phyloP scores from a whole-genome alignment of 495 filamentous ascomycete genomes.

The Aspergillus biplanus region DNA sequence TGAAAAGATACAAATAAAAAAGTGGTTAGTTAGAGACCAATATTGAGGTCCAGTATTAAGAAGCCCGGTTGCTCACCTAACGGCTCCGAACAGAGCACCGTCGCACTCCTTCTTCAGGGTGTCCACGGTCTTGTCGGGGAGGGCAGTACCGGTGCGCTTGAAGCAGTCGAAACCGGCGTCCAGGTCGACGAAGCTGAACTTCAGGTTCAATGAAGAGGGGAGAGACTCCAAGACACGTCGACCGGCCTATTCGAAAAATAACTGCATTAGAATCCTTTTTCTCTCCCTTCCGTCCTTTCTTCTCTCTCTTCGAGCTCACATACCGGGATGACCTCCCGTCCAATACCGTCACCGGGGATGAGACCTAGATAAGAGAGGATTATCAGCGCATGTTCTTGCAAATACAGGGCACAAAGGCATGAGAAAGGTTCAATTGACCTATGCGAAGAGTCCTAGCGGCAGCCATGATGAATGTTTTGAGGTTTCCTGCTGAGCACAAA shows the following conservation, averaged over 20 bases:
- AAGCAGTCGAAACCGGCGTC: conserved; percentile 93
- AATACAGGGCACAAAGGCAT: conserved; percentile 3
- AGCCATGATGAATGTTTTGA: conserved; percentile 40
- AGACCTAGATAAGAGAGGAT: conserved; percentile 63
- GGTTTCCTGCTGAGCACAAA: conserved; percentile 13
- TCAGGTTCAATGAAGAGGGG: conserved; percentile 76
- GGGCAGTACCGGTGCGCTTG: conserved; percentile 79
- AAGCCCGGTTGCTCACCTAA: conserved; percentile 55
- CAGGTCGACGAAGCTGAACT: conserved; percentile 92
- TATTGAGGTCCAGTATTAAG: background rate
- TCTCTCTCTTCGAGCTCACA: conserved; percentile 24
- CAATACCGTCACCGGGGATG: conserved; percentile 98
- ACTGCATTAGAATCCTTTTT: conserved; percentile 20
- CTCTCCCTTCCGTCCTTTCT: conserved; percentile 6
- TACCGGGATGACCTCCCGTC: conserved; percentile 93
- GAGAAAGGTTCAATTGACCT: conserved; percentile 41
- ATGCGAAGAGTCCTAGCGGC: conserved; percentile 62
- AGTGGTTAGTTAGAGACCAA: background rate
- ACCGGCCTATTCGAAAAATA: conserved; percentile 60
- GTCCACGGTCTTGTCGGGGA: conserved; percentile 89
- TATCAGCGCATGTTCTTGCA: conserved; percentile 28
- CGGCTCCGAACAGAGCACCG: conserved; percentile 94
- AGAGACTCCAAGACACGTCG: conserved; percentile 88
- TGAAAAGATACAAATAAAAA: background rate
- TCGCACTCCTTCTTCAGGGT: conserved; percentile 86